These are phyloP conservation scores for Stevia rebaudiana DNA, from an alignment of 140 eudicot species.

Conservation along the genomic window DNA sequence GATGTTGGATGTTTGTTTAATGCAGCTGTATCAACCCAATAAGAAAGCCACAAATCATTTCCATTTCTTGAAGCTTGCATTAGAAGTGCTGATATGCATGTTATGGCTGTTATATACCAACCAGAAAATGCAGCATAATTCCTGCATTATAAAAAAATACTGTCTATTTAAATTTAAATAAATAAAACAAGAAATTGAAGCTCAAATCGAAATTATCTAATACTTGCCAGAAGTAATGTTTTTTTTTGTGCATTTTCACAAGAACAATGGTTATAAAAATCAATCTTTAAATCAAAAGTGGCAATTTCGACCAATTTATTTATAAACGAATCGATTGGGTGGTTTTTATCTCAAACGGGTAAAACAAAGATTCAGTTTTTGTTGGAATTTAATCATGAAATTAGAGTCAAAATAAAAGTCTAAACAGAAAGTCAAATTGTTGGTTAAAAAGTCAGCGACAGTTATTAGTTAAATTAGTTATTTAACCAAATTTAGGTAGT, in stretches of 20 bases:
- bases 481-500: too few species aligned
- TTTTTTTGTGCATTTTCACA: not conserved
- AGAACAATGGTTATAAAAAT: not conserved
- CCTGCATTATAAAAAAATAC: slow-evolving; percentile 39
- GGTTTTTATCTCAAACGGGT: not conserved
- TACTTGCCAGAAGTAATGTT: not conserved
- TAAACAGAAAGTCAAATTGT: too few species aligned
- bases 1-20: slow-evolving; percentile 40
- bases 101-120: slow-evolving; percentile 56
- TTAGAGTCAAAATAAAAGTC: too few species aligned
- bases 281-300: not conserved
- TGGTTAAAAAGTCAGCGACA: too few species aligned
- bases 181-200: slow-evolving; percentile 10
- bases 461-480: too few species aligned
- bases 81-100: slow-evolving; percentile 76
- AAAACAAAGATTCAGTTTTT: too few species aligned
- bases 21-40: slow-evolving; percentile 86
- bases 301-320: not conserved
- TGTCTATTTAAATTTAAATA: slow-evolving; percentile 1
- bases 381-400: too few species aligned
- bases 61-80: slow-evolving; percentile 98
- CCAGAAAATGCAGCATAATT: slow-evolving; percentile 84
- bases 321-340: not conserved
- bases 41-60: slow-evolving; percentile 93
- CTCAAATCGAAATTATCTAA: not conserved